A percentile compares a stretch with the other conserved stretches of the same genome.
phyloP scores from a whole-genome alignment of 495 filamentous ascomycete genomes.

The Bathelium albidoporum region DNA sequence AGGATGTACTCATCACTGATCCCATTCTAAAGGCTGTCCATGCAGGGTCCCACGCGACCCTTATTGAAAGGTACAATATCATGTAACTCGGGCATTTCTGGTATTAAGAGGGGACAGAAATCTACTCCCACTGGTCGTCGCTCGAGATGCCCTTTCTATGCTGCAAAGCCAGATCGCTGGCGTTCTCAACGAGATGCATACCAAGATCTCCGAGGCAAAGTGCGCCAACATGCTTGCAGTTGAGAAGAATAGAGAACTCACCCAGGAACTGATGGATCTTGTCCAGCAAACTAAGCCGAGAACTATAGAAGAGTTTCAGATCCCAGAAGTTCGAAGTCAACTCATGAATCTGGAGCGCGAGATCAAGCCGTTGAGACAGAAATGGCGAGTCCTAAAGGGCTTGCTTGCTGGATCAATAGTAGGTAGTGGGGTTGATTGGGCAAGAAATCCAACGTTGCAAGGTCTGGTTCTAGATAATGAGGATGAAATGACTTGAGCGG shows the following conservation, averaged over 20 bases:
- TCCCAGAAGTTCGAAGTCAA: conserved; percentile 41
- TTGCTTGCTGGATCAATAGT: conserved; percentile 64
- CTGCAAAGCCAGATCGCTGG: conserved; percentile 46
- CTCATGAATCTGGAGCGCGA: conserved; percentile 47
- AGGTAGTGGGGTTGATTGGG: conserved; percentile 80
- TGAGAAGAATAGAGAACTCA: conserved; percentile 51
- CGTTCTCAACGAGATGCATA: conserved; percentile 37
- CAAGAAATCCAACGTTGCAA: conserved; percentile 54
- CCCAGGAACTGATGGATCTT: conserved; percentile 49
- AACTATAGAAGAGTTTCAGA: conserved; percentile 38
- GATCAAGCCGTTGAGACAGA: conserved; percentile 45
- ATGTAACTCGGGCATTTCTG: neutral
- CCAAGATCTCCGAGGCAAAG: conserved; percentile 44
- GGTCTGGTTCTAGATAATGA: conserved; percentile 68
- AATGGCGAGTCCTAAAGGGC: conserved; percentile 65
- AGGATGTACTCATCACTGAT: conserved; percentile 55
- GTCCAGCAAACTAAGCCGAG: conserved; percentile 45
- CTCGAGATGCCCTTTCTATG: conserved; percentile 55
- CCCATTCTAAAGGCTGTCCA: conserved; percentile 71
- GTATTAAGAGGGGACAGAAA: conserved; percentile 37
- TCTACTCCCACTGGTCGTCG: conserved; percentile 52
- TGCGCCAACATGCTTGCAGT: conserved; percentile 44
- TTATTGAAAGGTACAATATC: conserved; percentile 52
- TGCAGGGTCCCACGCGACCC: conserved; percentile 51
- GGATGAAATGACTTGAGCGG: conserved; percentile 30